Evolutionary conservation across 768 basidiomycete genomes (phyloP).

Genomic region (Phanerochaete carnosa): DNA sequence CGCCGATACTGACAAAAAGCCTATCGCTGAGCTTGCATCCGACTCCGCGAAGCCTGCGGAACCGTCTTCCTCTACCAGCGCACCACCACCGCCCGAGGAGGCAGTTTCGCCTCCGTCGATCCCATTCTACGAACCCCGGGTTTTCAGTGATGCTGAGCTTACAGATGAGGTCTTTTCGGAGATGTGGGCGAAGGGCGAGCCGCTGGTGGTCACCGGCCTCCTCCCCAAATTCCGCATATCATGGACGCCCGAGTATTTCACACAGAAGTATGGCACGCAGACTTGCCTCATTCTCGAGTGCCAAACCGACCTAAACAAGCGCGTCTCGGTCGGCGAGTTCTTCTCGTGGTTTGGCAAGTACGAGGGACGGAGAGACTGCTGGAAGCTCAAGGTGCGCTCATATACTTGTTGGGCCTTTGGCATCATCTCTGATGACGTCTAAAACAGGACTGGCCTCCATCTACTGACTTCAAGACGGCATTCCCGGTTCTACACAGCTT

Average conservation of each 20-base stretch:
- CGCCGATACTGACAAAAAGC: not conserved
- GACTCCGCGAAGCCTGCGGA: conserved; percentile 11
- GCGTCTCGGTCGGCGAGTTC: conserved; percentile 71
- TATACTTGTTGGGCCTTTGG: not conserved
- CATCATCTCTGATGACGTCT: not conserved
- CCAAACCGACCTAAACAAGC: conserved; percentile 62
- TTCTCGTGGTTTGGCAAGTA: conserved; percentile 76
- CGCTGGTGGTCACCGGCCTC: conserved; percentile 73
- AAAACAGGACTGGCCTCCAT: conserved; percentile 91
- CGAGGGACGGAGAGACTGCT: conserved; percentile 48
- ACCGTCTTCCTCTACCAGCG: conserved; percentile 9
- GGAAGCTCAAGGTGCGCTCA: conserved; percentile 70
- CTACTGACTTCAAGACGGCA: conserved; percentile 75
- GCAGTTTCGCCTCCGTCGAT: conserved; percentile 18
- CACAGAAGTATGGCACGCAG: conserved; percentile 59
- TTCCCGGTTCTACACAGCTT: no score
- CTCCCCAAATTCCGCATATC: conserved; percentile 56
- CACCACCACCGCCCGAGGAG: not conserved
- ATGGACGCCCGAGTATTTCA: conserved; percentile 87
- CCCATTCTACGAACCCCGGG: conserved; percentile 43
- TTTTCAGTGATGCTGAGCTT: conserved; percentile 46
- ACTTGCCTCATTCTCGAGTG: conserved; percentile 78
- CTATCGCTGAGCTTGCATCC: not conserved
- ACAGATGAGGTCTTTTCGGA: conserved; percentile 58
- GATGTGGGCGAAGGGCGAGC: conserved; percentile 73